These are phyloP conservation scores for Fusarium penzigii DNA, from an alignment of 2,329 filamentous ascomycete species.

Conservation along the genomic window DNA sequence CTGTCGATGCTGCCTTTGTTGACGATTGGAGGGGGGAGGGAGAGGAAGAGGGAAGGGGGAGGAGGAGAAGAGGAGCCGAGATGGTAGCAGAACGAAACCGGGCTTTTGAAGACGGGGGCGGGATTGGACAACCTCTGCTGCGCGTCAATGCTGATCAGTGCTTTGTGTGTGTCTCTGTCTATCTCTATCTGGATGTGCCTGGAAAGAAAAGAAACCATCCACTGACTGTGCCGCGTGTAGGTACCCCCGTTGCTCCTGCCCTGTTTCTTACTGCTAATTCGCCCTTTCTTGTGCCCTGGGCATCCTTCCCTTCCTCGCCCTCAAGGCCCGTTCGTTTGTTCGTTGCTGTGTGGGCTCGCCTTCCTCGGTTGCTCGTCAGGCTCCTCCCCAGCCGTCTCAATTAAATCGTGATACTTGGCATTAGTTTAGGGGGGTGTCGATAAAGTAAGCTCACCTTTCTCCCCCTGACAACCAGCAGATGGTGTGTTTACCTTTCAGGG, in stretches of 20 bases:
- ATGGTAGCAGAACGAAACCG: constrained; percentile 34
- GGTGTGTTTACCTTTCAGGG: constrained; percentile 27
- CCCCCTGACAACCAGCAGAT: constrained; percentile 22
- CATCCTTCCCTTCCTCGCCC: too few relatives aligned
- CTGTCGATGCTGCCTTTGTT: constrained; percentile 17
- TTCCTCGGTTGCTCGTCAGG: not conserved
- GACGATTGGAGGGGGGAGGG: constrained; percentile 36
- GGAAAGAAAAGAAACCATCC: not conserved
- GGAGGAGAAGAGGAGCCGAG: constrained; percentile 29
- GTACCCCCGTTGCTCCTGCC: constrained; percentile 15
- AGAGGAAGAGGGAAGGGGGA: constrained; percentile 39
- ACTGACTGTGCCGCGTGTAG: constrained; percentile 2
- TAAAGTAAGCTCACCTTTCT: constrained; percentile 15
- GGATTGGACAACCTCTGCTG: constrained; percentile 29
- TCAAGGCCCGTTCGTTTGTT: not conserved
- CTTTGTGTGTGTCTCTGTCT: constrained; percentile 1
- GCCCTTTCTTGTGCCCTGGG: constrained; percentile 1
- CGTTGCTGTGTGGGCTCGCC: not conserved
- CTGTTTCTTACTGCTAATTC: constrained; percentile 24
- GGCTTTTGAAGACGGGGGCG: constrained; percentile 42
- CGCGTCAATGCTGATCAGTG: not conserved
- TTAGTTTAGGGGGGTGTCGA: constrained; percentile 24
- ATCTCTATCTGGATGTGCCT: constrained; percentile 1
- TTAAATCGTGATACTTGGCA: not conserved
- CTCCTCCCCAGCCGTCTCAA: constrained; percentile 12